phyloP scores from a whole-genome alignment of 106 monocot genomes.

The Gastrodia elata region DNA sequence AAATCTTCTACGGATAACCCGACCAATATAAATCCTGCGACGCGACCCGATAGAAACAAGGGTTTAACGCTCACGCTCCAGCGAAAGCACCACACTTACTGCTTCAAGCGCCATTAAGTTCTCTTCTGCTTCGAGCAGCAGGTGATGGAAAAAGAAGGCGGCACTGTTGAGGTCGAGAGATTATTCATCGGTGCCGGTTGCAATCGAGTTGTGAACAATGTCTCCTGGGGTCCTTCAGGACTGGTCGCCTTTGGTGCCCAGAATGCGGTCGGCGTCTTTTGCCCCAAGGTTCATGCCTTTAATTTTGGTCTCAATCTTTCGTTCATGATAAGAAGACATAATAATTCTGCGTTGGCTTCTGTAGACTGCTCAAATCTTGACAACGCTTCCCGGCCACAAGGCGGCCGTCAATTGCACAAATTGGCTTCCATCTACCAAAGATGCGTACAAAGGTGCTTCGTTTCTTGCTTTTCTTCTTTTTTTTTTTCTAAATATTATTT shows the following conservation, averaged over 20 bases:
- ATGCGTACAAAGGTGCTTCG: slow-evolving; percentile 48
- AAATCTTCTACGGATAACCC: too few relatives aligned
- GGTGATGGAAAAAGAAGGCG: slow-evolving; percentile 6
- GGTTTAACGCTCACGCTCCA: background rate
- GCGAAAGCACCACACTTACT: too few relatives aligned
- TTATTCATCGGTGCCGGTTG: slow-evolving; percentile 85
- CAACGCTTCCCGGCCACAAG: slow-evolving; percentile 84
- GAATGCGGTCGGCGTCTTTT: slow-evolving; percentile 86
- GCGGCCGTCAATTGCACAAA: slow-evolving; percentile 81
- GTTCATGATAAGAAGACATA: background rate
- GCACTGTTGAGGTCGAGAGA: slow-evolving; percentile 31
- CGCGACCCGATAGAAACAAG: too few relatives aligned
- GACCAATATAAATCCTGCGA: too few relatives aligned
- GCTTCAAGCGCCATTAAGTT: background rate
- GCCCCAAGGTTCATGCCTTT: slow-evolving; percentile 42
- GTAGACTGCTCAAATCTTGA: slow-evolving; percentile 83
- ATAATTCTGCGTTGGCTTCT: background rate
- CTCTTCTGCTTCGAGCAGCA: background rate
- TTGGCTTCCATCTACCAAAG: slow-evolving; percentile 77
- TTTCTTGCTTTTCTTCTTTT: slow-evolving; percentile 1
- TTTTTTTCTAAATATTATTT: background rate
- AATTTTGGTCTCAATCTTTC: background rate
- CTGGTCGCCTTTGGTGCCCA: slow-evolving; percentile 87
- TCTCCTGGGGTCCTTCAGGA: slow-evolving; percentile 85
- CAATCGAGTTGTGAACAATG: slow-evolving; percentile 89